phyloP scores from a whole-genome alignment of 2,329 filamentous ascomycete genomes.

The Aspergillus hortae region DNA sequence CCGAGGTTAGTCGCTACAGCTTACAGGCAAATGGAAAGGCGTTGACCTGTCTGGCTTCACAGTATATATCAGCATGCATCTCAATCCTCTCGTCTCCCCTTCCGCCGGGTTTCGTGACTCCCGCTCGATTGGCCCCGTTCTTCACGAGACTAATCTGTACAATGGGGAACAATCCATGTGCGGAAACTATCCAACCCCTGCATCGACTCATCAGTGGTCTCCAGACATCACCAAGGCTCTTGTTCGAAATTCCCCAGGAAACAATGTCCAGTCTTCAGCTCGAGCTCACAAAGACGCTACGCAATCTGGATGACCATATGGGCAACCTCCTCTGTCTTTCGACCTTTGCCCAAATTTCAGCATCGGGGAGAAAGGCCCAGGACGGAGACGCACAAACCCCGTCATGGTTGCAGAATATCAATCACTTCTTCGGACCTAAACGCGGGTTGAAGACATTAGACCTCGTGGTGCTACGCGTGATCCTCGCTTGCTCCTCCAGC shows the following conservation, averaged over 20 bases:
- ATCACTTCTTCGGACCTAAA: conserved; percentile 38
- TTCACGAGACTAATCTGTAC: conserved; percentile 27
- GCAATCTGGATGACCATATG: conserved; percentile 38
- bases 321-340: conserved; percentile 41
- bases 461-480: conserved; percentile 37
- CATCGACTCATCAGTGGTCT: conserved; percentile 32
- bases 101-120: conserved; percentile 24
- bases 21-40: not conserved
- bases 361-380: conserved; percentile 9
- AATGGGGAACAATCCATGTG: conserved; percentile 28
- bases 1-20: conserved; percentile 24
- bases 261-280: conserved; percentile 35
- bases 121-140: conserved; percentile 32
- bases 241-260: conserved; percentile 30
- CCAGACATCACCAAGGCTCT: conserved; percentile 20
- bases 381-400: conserved; percentile 17
- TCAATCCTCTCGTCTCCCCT: conserved; percentile 34
- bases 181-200: conserved; percentile 31
- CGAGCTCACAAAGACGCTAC: conserved; percentile 35
- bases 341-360: conserved; percentile 34
- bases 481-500: conserved; percentile 38
- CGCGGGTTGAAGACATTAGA: conserved; percentile 40
- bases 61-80: conserved; percentile 32
- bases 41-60: not conserved
- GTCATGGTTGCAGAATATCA: conserved; percentile 33